Percentiles rank a stretch among this genome's conserved stretches.
phyloP scores from a whole-genome alignment of 345 rosid species.

The Pugionium dolabratum region DNA sequence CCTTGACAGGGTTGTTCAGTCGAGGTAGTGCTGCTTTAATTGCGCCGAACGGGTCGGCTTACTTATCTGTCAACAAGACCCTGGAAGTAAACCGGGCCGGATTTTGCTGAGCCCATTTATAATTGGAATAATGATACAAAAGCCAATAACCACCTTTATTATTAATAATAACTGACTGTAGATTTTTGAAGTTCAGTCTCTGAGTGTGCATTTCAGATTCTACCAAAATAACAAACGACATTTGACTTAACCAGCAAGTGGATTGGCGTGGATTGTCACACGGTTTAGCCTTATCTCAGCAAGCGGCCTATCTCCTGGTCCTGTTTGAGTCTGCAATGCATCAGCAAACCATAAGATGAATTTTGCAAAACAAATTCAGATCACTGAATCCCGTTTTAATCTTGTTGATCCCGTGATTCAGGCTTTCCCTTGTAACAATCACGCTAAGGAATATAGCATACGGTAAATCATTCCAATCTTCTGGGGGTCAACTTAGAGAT shows the following conservation, averaged over 20 bases:
- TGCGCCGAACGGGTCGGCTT: slow-evolving; percentile 34
- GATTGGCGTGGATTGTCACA: slow-evolving; percentile 92
- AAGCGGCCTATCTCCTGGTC: slow-evolving; percentile 88
- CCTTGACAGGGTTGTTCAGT: slow-evolving; percentile 4
- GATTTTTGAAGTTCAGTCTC: background rate
- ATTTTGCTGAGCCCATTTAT: slow-evolving; percentile 12
- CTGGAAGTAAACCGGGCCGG: background rate
- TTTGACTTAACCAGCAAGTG: slow-evolving; percentile 73
- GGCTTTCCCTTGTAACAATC: background rate
- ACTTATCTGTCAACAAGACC: background rate
- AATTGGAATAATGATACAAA: no score
- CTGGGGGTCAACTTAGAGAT: no score
- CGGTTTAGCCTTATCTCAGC: slow-evolving; percentile 97
- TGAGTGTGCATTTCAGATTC: slow-evolving; percentile 5
- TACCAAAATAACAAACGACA: background rate
- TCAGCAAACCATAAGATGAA: slow-evolving; percentile 1
- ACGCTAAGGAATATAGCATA: no score
- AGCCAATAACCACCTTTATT: no score
- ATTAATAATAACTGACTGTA: no score
- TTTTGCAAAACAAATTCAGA: background rate
- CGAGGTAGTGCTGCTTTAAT: slow-evolving; percentile 20
- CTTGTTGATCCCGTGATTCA: background rate
- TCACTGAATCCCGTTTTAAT: background rate
- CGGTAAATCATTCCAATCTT: no score
- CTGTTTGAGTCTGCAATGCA: slow-evolving; percentile 76